Evolutionary conservation across 2,329 filamentous ascomycete genomes (phyloP).

Genomic region (Gnomoniopsis smithogilvyi): DNA sequence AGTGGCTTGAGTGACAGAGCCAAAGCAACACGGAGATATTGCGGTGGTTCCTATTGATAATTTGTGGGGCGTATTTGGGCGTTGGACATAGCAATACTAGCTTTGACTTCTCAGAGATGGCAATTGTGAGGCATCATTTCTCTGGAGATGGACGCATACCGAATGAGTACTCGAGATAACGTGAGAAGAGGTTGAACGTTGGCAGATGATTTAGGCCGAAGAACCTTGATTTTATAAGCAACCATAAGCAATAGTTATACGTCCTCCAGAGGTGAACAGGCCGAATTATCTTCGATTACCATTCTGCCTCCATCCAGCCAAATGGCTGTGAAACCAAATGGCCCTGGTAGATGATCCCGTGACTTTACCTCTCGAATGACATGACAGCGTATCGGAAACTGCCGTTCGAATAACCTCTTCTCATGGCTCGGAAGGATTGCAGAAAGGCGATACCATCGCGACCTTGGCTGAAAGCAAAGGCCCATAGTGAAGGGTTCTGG

Average conservation of each 20-base stretch:
- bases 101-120: background rate
- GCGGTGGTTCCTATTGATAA: background rate
- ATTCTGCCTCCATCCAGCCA: background rate
- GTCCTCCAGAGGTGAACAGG: background rate
- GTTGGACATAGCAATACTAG: background rate
- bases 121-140: background rate
- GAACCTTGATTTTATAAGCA: background rate
- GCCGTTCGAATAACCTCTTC: conserved; percentile 55
- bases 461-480: conserved; percentile 58
- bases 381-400: conserved; percentile 58
- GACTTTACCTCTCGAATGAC: conserved; percentile 45
- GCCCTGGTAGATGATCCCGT: background rate
- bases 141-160: background rate
- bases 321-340: background rate
- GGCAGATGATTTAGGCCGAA: background rate
- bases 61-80: background rate
- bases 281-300: background rate
- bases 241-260: background rate
- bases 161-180: background rate
- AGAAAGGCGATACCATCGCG: conserved; percentile 58
- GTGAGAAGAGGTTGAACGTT: background rate
- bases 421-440: conserved; percentile 60
- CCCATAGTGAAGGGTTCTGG: conserved; percentile 58
- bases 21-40: background rate
- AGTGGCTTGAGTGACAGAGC: background rate